Percentiles rank a stretch among this genome's conserved stretches.
phyloP scores from a whole-genome alignment of 164 flowering plant species.

The Annona squamosa region DNA sequence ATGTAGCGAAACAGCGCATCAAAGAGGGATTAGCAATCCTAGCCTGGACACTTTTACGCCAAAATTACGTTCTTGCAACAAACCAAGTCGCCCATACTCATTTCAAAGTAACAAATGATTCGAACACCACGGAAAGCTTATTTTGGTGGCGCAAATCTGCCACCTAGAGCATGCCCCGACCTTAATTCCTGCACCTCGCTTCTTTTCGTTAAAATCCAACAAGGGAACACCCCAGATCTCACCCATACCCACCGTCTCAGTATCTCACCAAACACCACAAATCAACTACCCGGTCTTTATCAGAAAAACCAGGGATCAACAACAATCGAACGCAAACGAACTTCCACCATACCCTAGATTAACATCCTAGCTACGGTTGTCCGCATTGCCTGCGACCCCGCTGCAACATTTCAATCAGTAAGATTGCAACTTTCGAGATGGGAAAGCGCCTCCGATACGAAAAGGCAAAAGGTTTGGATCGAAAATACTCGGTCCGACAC shows the following conservation, averaged over 20 bases:
- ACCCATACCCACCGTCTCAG: background rate
- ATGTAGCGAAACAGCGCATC: background rate
- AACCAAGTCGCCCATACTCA: background rate
- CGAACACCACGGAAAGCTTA: background rate
- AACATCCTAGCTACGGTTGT: background rate
- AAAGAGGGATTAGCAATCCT: background rate
- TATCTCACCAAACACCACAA: background rate
- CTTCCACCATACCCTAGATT: background rate
- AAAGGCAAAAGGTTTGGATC: background rate
- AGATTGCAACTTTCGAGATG: background rate
- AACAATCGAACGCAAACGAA: background rate
- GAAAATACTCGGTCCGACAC: background rate
- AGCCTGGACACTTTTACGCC: background rate
- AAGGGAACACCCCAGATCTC: background rate
- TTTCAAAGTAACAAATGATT: too few species aligned
- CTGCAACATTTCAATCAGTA: background rate
- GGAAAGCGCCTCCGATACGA: background rate
- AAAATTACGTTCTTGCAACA: background rate
- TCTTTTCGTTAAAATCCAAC: background rate
- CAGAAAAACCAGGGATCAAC: background rate
- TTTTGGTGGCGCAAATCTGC: background rate
- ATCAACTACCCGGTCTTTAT: background rate
- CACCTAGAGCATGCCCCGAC: background rate
- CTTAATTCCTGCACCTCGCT: background rate
- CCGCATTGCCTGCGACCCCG: background rate